phyloP scores from a whole-genome alignment of 2,329 filamentous ascomycete species.

The Pseudogymnoascus sp. region DNA sequence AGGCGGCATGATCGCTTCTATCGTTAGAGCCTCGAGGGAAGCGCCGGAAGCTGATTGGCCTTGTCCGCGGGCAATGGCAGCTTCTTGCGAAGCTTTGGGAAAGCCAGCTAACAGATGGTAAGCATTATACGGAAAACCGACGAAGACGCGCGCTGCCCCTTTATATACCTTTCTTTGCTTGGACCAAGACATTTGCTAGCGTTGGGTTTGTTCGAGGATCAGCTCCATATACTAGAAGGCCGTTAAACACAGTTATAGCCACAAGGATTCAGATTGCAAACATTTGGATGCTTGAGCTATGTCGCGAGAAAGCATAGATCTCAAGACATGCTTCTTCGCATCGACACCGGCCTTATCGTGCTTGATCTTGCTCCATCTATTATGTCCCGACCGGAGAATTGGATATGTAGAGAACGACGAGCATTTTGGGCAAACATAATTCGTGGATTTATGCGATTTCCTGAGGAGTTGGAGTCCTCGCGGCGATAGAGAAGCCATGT shows the following conservation, averaged over 20 bases:
- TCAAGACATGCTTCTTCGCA: constrained; percentile 64
- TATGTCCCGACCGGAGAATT: constrained; percentile 59
- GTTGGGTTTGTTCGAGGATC: constrained; percentile 67
- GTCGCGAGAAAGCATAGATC: constrained; percentile 59
- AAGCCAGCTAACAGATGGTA: constrained; percentile 51
- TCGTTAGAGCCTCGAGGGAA: constrained; percentile 64
- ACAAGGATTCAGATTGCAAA: constrained; percentile 31
- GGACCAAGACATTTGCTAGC: constrained; percentile 61
- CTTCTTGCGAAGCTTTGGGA: constrained; percentile 76
- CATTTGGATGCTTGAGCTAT: constrained; percentile 69
- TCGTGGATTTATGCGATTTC: neutral
- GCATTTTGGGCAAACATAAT: constrained; percentile 22
- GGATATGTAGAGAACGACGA: constrained; percentile 36
- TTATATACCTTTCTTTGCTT: constrained; percentile 64
- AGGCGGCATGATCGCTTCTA: constrained; percentile 74
- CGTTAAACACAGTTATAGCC: constrained; percentile 13
- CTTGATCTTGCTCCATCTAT: constrained; percentile 91
- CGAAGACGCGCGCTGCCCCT: constrained; percentile 20
- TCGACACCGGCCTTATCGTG: constrained; percentile 90
- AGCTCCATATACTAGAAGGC: constrained; percentile 58
- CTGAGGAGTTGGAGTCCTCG: neutral
- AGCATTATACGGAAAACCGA: constrained; percentile 14
- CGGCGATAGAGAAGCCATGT: constrained; percentile 7
- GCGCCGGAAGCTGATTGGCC: constrained; percentile 68
- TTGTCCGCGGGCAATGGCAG: constrained; percentile 79